Base-by-base conservation (phyloP, 441 rosid species). In the Eruca vesicaria region DNA sequence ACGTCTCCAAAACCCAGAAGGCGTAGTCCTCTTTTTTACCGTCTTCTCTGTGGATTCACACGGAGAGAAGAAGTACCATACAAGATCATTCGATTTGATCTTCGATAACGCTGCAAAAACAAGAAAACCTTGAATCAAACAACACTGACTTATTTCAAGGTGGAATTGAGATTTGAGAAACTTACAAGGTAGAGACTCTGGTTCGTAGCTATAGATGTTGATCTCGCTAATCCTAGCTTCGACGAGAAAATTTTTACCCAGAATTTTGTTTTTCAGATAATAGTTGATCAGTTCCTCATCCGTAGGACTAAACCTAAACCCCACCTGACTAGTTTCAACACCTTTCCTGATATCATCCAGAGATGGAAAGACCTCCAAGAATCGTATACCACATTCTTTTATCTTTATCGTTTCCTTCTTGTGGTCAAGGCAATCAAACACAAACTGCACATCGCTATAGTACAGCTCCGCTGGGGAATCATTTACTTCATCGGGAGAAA, bases 41-140 rank as follows among this genome's bases (percentile, higher is more conserved):
- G 15, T 38, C 68, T 48, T 71, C 68, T 71, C 71, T 19, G 4
- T 1, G 1, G 62, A 5, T n/a, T 48, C 73, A 5, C 5, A 66
- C 0, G 38, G 77, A 7, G 59, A 71, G 19, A 71, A 77, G 59
- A 77, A 77, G 52, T 71, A 77, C 80, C 80, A 77, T 0, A 19
- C 58, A 5, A 2, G 76, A 77, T 77, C 77, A 0, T 60, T 35
- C 6, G 80, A 71, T 7, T 52, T 0, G 1, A 71, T 28, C 77
- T 64, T 77, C 28, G 80, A 18, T 6, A 71, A 50, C 7, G 57
- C 76, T 77, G 4, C 7, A 35, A 62, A 18, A 50, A 50, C 18
- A 50, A 23, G 21, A 10, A 11, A 26, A 1, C 26, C 20, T n/a
- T n/a, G 18, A 16, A 50, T 50, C 11, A 52, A 9, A 68, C 35